Base-by-base conservation (phyloP, 2,329 filamentous ascomycete species). In the Epichloe typhina region DNA sequence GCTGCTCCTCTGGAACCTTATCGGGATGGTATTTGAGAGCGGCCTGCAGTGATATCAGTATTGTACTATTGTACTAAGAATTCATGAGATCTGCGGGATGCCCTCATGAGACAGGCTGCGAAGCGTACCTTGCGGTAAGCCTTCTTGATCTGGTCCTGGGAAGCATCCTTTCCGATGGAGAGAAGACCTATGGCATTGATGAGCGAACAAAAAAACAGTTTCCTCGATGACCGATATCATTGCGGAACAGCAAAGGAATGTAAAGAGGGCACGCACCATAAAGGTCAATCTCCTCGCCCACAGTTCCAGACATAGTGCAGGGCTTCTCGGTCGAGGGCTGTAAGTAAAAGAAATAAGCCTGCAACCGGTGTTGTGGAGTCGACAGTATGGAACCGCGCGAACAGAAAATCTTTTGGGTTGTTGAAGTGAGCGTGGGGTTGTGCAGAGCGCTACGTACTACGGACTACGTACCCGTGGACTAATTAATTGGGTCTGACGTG, bases 1-100 rank as follows among this genome's bases (percentile, higher is more conserved):
- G 84, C 63, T 90, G 82, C 31, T 86, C 82, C 68, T 91, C 88
- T 59, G 89, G 76, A 52, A 95, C 93, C 72, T 98, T 98, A 72
- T 98, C 93, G 45, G 93, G 93, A 64, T 98, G 93, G 64, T 89
- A 86, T 65, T 82, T 80, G 50, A 96, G 77, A 12, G 91, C 89
- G 56, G 88, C 84, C 88, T 94, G 59, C 50, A 48, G 40, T 51
- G 54, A 52, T 38, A 53, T 58, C 42, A 53, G 55, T 49, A 44
- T 19, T 19, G 3, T 19, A 19, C 19, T 49, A 44, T 19, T 19
- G 3, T 19, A 19, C 19, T 26, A 36, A 41, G 49, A 40, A 26
- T 46, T 36, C 46, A 26, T 50, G 50, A 43, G 52, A 41, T 39
- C 9, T 13, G 38, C 26, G 15, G n/a, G n/a, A 17, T 38, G 15